Conservation (phyloP, 2,329 filamentous ascomycete species). For the Shiraia sp. region DNA sequence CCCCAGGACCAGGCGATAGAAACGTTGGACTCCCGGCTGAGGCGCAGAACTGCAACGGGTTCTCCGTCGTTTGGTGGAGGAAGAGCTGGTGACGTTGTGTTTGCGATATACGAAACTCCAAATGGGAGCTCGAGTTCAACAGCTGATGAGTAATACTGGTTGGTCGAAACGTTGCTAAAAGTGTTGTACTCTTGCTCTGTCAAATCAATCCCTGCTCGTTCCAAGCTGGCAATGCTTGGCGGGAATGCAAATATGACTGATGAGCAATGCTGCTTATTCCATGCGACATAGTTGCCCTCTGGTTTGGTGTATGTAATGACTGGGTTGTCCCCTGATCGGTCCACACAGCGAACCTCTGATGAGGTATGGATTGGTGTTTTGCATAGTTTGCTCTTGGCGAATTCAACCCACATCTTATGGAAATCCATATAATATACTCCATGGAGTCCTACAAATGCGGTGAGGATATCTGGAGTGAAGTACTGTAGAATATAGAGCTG, state of each 20-base stretch:
- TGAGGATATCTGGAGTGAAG: slow-evolving; percentile 45
- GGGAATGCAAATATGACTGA: slow-evolving; percentile 44
- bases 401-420: slow-evolving; percentile 41
- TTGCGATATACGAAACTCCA: slow-evolving; percentile 41
- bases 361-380: slow-evolving; percentile 37
- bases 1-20: slow-evolving; percentile 45
- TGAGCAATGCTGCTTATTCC: slow-evolving; percentile 40
- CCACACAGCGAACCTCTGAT: slow-evolving; percentile 41
- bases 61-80: slow-evolving; percentile 40
- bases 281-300: slow-evolving; percentile 32
- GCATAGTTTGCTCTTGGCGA: slow-evolving; percentile 33
- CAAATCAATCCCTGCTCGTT: slow-evolving; percentile 38
- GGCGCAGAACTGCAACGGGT: slow-evolving; percentile 41
- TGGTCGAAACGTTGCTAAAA: slow-evolving; percentile 36
- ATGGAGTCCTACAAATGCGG: slow-evolving; percentile 41
- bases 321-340: slow-evolving; percentile 39
- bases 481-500: slow-evolving; percentile 46
- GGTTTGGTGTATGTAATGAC: slow-evolving; percentile 39
- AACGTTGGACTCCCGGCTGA: slow-evolving; percentile 33
- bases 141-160: slow-evolving; percentile 44
- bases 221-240: slow-evolving; percentile 38
- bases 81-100: slow-evolving; percentile 19
- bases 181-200: slow-evolving; percentile 38
- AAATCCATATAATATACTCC: slow-evolving; percentile 45
- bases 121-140: slow-evolving; percentile 41